Percentiles rank a stretch among this genome's conserved stretches.
phyloP scores from a whole-genome alignment of 352 stramenopile genomes.

The Pythium biforme region DNA sequence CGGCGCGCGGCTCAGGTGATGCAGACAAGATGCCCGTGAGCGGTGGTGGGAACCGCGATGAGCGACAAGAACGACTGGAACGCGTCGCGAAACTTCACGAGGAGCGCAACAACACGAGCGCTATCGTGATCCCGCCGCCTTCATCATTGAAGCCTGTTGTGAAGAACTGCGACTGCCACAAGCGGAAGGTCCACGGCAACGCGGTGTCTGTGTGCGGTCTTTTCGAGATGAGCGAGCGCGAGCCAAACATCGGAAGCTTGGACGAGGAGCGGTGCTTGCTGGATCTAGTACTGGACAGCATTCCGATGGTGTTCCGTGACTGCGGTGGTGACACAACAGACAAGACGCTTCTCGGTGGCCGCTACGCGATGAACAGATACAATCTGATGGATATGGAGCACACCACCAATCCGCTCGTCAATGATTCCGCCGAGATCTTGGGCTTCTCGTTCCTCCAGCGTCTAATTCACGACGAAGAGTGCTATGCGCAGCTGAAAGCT shows the following conservation, averaged over 20 bases:
- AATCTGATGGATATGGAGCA: slow-evolving; percentile 37
- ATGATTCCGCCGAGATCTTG: slow-evolving; percentile 57
- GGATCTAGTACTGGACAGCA: slow-evolving; percentile 80
- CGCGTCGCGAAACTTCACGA: slow-evolving; percentile 62
- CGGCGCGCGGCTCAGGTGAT: slow-evolving; percentile 16
- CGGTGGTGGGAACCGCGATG: slow-evolving; percentile 56
- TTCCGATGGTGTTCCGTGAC: slow-evolving; percentile 86
- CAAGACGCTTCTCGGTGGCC: slow-evolving; percentile 81
- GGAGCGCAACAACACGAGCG: slow-evolving; percentile 54
- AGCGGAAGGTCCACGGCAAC: slow-evolving; percentile 16
- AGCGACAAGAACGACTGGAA: slow-evolving; percentile 66
- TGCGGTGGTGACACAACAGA: slow-evolving; percentile 83
- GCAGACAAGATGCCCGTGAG: slow-evolving; percentile 66
- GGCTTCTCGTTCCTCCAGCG: slow-evolving; percentile 88
- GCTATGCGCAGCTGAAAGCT: slow-evolving; percentile 75
- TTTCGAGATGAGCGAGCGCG: slow-evolving; percentile 74
- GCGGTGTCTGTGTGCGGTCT: slow-evolving; percentile 61
- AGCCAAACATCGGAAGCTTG: slow-evolving; percentile 73
- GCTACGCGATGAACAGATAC: slow-evolving; percentile 70
- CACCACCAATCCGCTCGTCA: slow-evolving; percentile 42
- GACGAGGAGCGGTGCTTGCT: slow-evolving; percentile 77
- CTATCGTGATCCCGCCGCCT: slow-evolving; percentile 13
- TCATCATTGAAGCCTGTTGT: slow-evolving; percentile 9
- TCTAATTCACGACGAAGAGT: slow-evolving; percentile 87
- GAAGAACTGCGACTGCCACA: slow-evolving; percentile 34